phyloP scores from a whole-genome alignment of 2,329 filamentous ascomycete species.

The Alternaria dauci region DNA sequence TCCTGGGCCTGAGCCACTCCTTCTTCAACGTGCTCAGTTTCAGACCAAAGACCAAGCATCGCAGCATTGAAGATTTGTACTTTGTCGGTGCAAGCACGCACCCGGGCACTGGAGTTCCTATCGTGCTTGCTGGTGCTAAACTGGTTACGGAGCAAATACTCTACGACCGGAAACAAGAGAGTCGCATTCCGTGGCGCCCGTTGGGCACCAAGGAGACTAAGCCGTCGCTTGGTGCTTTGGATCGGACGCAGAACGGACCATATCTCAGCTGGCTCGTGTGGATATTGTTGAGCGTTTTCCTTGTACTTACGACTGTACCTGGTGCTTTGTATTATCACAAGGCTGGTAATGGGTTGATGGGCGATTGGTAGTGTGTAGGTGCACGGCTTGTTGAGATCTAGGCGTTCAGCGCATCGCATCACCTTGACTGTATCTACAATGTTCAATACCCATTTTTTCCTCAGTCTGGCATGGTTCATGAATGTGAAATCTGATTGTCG shows the following conservation, averaged over 20 bases:
- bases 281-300: slow-evolving; percentile 20
- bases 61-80: slow-evolving; percentile 63
- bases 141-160: slow-evolving; percentile 66
- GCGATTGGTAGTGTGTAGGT: slow-evolving; percentile 2
- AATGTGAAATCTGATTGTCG: not conserved
- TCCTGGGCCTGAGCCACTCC: slow-evolving; percentile 74
- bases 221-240: slow-evolving; percentile 20
- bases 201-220: slow-evolving; percentile 1
- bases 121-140: slow-evolving; percentile 74
- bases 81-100: slow-evolving; percentile 80
- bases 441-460: not conserved
- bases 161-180: slow-evolving; percentile 38
- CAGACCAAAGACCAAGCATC: slow-evolving; percentile 66
- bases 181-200: slow-evolving; percentile 52
- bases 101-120: slow-evolving; percentile 78
- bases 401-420: not conserved
- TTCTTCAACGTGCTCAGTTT: slow-evolving; percentile 79
- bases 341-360: not conserved
- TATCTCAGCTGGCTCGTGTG: slow-evolving; percentile 29
- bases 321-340: slow-evolving; percentile 4
- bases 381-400: not conserved
- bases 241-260: slow-evolving; percentile 25
- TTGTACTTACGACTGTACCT: slow-evolving; percentile 1
- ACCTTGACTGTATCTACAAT: not conserved
- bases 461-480: not conserved